Base-by-base conservation (phyloP, 1,284 basidiomycete species). In the Tremellales sp. region DNA sequence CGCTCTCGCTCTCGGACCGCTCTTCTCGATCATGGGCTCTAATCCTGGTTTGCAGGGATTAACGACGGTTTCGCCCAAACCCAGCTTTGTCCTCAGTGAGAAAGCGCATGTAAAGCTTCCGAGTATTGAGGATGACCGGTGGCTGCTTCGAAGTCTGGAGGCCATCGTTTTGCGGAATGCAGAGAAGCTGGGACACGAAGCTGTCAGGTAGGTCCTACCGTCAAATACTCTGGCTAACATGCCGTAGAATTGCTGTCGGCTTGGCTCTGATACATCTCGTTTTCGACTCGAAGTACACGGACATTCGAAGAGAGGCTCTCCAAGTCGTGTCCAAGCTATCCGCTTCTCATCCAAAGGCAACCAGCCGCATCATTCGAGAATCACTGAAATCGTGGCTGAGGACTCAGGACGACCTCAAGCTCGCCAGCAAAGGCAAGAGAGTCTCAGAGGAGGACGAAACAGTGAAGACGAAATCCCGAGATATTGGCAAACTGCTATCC, bases 51-150 rank as follows among this genome's bases (percentile, higher is more conserved):
- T 76, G 29, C 57, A 70, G 25, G 56, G 51, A 5, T 53, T 75
- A 21, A 58, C 71, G 2, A 66, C 76, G 1, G 67, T 77, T 5
- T 52, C 63, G 5, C 71, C 73, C 14, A 94, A 90, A 64, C 86
- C 89, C 0, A 85, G 85, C 1, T 94, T 94, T 73, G 66, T 95
- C 32, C 63, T 93, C 18, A 88, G 82, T 80, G 89, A 92, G 47
- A 91, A 87, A 68, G 81, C 87, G 0, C 91, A 90, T 63, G 79
- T 83, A 47, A 90, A 87, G 66, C 60, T 85, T 5, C 73, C 74
- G 5, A 78, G 81, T 5, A 60, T 71, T 0, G 80, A 82, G 16
- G 90, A 93, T 26, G 82, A 88, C 54, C 63, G 60, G 14, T 94
- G 91, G 91, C 71, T 94, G 3, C 73, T 88, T n/a, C 78, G 84